Conservation (phyloP, 2,329 filamentous ascomycete species). For the Fusarium mangiferae region DNA sequence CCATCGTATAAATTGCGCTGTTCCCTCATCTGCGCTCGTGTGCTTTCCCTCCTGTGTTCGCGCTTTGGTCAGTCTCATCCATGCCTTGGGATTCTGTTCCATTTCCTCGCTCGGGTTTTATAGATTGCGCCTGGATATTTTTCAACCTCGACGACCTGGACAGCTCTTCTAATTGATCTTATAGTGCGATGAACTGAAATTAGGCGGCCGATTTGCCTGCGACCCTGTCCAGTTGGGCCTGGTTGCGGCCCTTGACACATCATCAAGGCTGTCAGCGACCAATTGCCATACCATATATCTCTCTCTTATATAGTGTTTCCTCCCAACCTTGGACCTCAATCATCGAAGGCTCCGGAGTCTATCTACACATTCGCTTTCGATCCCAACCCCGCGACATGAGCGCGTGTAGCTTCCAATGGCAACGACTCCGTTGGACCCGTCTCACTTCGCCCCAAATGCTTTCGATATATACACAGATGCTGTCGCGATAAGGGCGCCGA, state of each 20-base stretch:
- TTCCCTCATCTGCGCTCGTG: not conserved
- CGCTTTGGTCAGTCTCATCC: conserved; percentile 38
- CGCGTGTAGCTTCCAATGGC: conserved; percentile 58
- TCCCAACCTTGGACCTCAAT: not conserved
- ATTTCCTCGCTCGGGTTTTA: conserved; percentile 5
- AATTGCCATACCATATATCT: conserved; percentile 14
- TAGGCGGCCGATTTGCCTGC: conserved; percentile 46
- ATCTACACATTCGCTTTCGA: conserved; percentile 5
- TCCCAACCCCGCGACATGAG: conserved; percentile 43
- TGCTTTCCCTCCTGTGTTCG: conserved; percentile 8
- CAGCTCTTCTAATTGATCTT: conserved; percentile 22
- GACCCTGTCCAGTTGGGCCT: conserved; percentile 48
- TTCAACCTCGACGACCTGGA: conserved; percentile 10
- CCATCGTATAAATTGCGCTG: conserved; percentile 35
- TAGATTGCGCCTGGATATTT: conserved; percentile 21
- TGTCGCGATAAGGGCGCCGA: conserved; percentile 41
- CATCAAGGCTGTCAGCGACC: conserved; percentile 30
- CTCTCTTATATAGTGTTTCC: not conserved
- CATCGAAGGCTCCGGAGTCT: conserved; percentile 15
- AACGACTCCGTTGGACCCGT: conserved; percentile 59
- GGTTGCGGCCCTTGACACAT: conserved; percentile 45
- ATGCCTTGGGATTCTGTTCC: conserved; percentile 10
- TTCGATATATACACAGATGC: conserved; percentile 68
- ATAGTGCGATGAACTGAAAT: conserved; percentile 51
- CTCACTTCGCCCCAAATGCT: conserved; percentile 56